Evolutionary conservation across 2,329 filamentous ascomycete genomes (phyloP), one percentile per base, ranked within the genome.

Genomic region (Ustulina deusta): DNA sequence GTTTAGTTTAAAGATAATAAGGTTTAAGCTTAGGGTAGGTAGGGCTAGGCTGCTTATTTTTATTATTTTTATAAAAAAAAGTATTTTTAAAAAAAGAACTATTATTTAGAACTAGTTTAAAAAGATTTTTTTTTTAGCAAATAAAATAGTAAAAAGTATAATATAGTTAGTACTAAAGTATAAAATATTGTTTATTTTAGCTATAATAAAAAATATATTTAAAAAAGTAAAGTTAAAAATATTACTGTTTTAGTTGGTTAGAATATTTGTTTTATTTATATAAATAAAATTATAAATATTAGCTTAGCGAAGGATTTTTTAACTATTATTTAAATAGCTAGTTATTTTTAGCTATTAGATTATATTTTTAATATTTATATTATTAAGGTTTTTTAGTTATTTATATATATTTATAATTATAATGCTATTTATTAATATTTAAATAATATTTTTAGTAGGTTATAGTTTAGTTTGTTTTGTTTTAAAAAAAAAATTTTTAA

Each of bases 301-400:
- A 32, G 29, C 29, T 32, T 32, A 32, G 3, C 7, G 7, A 32
- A 32, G 7, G 3, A 32, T 32, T 4, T 32, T 32, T 32, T 32
- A 4, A 7, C 29, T 32, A 4, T 32, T 32, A 32, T 32, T 32
- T 32, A 32, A 32, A 32, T 32, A 32, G 3, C 7, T 32, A 32
- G 7, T 32, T 32, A 32, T 32, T 32, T 32, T 32, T 4, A 32
- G 29, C 7, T 32, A 32, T 32, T 32, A 32, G 3, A 32, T 32
- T 32, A 32, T 7, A 32, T 32, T 32, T 46, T 46, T 46, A 46
- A 22, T 22, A 9, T 46, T 46, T 46, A 46, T 46, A 22, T 46
- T 46, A 20, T 46, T 46, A 17, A 46, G 42, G 3, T 46, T 46
- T 46, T 46, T 46, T 3, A 46, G n/a, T 46, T 46, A 46, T 46